These are phyloP conservation scores for Leccinum pellstonianum DNA, from an alignment of 768 basidiomycete genomes.

Conservation along the genomic window DNA sequence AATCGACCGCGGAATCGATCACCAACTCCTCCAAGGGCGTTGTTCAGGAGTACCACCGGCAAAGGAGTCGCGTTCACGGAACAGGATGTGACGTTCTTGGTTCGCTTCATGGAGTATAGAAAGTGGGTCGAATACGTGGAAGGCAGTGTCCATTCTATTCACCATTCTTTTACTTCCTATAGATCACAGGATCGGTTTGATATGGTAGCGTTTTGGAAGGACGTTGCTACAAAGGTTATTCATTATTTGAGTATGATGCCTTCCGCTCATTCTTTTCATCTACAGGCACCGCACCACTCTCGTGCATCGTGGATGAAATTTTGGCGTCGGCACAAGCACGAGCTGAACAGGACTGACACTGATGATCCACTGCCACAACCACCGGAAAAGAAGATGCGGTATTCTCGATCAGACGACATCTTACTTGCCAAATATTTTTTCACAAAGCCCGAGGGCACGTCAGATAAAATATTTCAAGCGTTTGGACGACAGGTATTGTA, in stretches of 20 bases:
- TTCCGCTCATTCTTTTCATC: slow-evolving; percentile 3
- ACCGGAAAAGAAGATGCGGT: slow-evolving; percentile 87
- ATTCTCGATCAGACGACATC: slow-evolving; percentile 76
- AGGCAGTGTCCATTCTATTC: background rate
- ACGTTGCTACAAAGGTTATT: slow-evolving; percentile 64
- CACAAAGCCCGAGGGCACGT: slow-evolving; percentile 74
- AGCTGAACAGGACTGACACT: slow-evolving; percentile 61
- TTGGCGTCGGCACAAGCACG: slow-evolving; percentile 86
- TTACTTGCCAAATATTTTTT: slow-evolving; percentile 74
- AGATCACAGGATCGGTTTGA: slow-evolving; percentile 61
- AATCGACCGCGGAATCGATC: slow-evolving; percentile 56
- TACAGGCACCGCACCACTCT: slow-evolving; percentile 83
- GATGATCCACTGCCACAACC: slow-evolving; percentile 72
- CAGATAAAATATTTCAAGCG: slow-evolving; percentile 79
- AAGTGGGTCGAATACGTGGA: slow-evolving; percentile 46
- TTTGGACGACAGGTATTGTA: slow-evolving; percentile 66
- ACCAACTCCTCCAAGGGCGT: slow-evolving; percentile 75
- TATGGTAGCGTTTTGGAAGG: slow-evolving; percentile 81
- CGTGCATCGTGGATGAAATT: slow-evolving; percentile 95
- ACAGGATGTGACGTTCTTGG: slow-evolving; percentile 75
- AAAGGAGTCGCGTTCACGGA: slow-evolving; percentile 89
- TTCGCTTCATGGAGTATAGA: slow-evolving; percentile 74
- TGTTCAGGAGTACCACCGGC: slow-evolving; percentile 83
- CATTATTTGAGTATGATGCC: background rate
- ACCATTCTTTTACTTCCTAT: slow-evolving; percentile 7